A percentile compares a stretch with the other conserved stretches of the same genome.
These are phyloP conservation scores for Neckera pumila DNA, from an alignment of 225 moss, liverwort and hornwort species.

Conservation along the genomic window DNA sequence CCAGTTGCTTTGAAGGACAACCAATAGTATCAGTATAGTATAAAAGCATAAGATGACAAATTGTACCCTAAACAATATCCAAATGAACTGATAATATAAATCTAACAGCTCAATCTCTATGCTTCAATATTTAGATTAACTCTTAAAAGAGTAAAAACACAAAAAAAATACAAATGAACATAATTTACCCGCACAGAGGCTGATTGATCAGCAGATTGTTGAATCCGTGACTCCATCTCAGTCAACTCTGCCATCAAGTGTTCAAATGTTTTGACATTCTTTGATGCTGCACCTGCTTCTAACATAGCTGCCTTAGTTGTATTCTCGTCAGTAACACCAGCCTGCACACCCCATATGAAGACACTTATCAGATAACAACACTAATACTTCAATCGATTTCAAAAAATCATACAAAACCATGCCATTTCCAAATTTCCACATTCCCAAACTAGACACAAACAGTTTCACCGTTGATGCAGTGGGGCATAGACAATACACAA, in stretches of 20 bases:
- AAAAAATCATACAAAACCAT: background rate
- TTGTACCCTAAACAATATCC: background rate
- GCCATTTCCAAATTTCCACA: background rate
- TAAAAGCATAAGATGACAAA: background rate
- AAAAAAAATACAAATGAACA: background rate
- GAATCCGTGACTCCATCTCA: constrained; percentile 42
- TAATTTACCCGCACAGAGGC: constrained; percentile 36
- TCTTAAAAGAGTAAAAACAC: background rate
- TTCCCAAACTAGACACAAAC: background rate
- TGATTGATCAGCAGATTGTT: constrained; percentile 42
- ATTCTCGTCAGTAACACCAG: constrained; percentile 13
- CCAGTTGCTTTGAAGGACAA: background rate
- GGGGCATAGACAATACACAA: background rate
- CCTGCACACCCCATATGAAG: constrained; percentile 11
- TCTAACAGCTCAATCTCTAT: background rate
- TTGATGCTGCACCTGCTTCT: constrained; percentile 11
- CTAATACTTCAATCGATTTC: background rate
- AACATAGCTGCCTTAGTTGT: background rate
- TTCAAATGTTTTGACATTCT: constrained; percentile 19
- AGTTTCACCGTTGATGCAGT: background rate
- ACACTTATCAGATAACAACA: background rate
- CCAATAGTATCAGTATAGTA: background rate
- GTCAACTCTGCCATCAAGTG: constrained; percentile 32
- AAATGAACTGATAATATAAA: background rate
- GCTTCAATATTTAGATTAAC: background rate